Evolutionary conservation across 1,284 basidiomycete genomes (phyloP), one percentile per base, ranked within the genome.

Genomic region (Sanghuangporus weigelae): DNA sequence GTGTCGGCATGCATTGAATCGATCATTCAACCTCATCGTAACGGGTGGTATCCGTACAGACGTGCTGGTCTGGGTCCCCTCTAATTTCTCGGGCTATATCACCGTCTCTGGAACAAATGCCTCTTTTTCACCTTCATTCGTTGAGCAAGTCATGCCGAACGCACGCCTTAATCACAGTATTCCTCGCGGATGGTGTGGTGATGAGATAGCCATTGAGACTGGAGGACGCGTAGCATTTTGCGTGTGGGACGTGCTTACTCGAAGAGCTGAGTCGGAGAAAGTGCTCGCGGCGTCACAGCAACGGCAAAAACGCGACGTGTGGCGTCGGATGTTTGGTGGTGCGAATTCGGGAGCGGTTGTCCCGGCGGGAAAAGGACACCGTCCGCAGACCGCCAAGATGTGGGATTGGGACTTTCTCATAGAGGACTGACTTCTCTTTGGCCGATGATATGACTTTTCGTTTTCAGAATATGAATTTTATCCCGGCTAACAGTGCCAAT

Each of bases 181-280:
- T 44, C 67, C 63, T 57, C 80, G 81, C 36, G 73, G 73, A 26
- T 69, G 72, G 66, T 72, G 74, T 36, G 76, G 78, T 62, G 89
- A 91, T 69, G 81, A 85, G 68, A 82, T 90, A 50, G 73, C 84
- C 51, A 79, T 91, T 3, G 74, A 76, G 55, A 87, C 87, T 23
- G 69, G 70, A 14, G 89, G 89, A 8, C 74, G 72, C 42, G 79
- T 91, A 60, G 81, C 79, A 2, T 87, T 91, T 73, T 83, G 85
- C 38, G 90, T 90, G 87, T 91, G 89, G 89, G 87, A 91, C 70
- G 80, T 87, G 63, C 78, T 81, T 67, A 82, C 84, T 12, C 79
- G 81, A 64, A 77, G 82, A 57, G 83, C 87, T 12, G 89, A 91
- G 71, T 83, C 79, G 1, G 76, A 87, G 70, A 86, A 40, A 82